phyloP scores from a whole-genome alignment of 495 filamentous ascomycete species.

The Filosporella fistucella region DNA sequence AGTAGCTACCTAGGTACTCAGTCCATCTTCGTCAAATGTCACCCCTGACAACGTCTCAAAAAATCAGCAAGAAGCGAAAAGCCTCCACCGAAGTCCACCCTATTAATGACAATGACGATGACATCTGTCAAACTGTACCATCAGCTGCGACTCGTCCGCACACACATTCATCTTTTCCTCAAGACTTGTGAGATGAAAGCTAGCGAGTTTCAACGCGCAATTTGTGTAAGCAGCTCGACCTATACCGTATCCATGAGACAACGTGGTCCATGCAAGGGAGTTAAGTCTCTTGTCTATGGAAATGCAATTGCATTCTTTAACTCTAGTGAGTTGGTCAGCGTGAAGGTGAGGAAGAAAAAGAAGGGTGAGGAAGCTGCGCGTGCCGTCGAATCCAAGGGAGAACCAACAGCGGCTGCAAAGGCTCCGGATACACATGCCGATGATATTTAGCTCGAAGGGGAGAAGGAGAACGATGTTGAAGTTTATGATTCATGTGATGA shows the following conservation, averaged over 20 bases:
- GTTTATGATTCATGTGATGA: constrained; percentile 55
- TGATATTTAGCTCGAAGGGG: constrained; percentile 34
- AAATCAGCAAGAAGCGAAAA: no score
- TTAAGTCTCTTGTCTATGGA: constrained; percentile 13
- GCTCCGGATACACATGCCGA: constrained; percentile 29
- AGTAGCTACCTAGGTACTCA: no score
- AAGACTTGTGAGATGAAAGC: constrained; percentile 42
- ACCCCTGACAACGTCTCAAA: no score
- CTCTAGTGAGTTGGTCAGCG: constrained; percentile 32
- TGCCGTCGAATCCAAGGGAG: no score
- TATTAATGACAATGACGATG: no score
- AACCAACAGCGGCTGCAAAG: no score
- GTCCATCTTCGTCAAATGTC: no score
- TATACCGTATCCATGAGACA: constrained; percentile 34
- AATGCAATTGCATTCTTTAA: constrained; percentile 36
- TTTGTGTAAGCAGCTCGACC: constrained; percentile 28
- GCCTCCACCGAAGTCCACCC: no score
- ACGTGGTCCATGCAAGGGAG: constrained; percentile 29
- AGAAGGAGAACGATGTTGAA: constrained; percentile 34
- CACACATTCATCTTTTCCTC: constrained; percentile 37
- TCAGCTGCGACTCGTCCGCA: no score
- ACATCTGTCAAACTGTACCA: no score
- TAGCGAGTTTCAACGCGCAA: constrained; percentile 35
- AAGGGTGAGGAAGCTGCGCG: constrained; percentile 11
- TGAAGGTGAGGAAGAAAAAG: constrained; percentile 29